A percentile compares a stretch with the other conserved stretches of the same genome.
Conservation (phyloP, 2,329 filamentous ascomycete species). For the Lasiodiplodia sp. region DNA sequence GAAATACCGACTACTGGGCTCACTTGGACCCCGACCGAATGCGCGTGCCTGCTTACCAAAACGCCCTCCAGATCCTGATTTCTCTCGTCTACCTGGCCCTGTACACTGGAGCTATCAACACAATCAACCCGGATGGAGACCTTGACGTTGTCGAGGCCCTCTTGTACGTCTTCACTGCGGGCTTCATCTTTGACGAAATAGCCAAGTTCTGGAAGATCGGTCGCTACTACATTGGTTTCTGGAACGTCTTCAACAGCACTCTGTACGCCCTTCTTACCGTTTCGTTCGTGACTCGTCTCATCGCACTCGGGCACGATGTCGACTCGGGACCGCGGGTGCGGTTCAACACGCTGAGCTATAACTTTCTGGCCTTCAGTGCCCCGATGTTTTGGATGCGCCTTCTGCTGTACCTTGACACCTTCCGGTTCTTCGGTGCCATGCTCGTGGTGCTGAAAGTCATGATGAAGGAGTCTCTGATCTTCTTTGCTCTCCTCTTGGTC, state of each 20-base stretch:
- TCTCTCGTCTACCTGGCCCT: slow-evolving; percentile 83
- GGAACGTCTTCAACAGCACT: slow-evolving; percentile 91
- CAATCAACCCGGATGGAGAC: slow-evolving; percentile 84
- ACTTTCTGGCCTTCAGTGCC: slow-evolving; percentile 89
- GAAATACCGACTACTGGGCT: slow-evolving; percentile 75
- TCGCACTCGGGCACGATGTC: slow-evolving; percentile 72
- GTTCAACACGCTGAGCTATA: slow-evolving; percentile 87
- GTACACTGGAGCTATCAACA: slow-evolving; percentile 92
- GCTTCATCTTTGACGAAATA: slow-evolving; percentile 87
- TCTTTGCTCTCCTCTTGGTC: slow-evolving; percentile 88
- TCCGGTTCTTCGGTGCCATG: slow-evolving; percentile 98
- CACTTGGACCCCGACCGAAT: slow-evolving; percentile 96
- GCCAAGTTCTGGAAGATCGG: slow-evolving; percentile 95
- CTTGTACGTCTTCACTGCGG: slow-evolving; percentile 89
- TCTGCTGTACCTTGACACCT: slow-evolving; percentile 88
- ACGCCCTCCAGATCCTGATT: slow-evolving; percentile 83
- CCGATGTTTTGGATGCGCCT: slow-evolving; percentile 98
- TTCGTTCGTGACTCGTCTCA: slow-evolving; percentile 79
- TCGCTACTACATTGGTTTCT: slow-evolving; percentile 89
- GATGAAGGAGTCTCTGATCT: slow-evolving; percentile 80
- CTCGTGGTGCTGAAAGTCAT: slow-evolving; percentile 86
- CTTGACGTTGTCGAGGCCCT: slow-evolving; percentile 83
- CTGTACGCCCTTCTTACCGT: slow-evolving; percentile 81
- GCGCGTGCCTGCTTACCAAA: slow-evolving; percentile 91
- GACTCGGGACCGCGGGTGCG: slow-evolving; percentile 60